Percentiles rank a stretch among this genome's conserved stretches.
Evolutionary conservation across 2,329 filamentous ascomycete species (phyloP).

Genomic region (Aspergillus sergii): DNA sequence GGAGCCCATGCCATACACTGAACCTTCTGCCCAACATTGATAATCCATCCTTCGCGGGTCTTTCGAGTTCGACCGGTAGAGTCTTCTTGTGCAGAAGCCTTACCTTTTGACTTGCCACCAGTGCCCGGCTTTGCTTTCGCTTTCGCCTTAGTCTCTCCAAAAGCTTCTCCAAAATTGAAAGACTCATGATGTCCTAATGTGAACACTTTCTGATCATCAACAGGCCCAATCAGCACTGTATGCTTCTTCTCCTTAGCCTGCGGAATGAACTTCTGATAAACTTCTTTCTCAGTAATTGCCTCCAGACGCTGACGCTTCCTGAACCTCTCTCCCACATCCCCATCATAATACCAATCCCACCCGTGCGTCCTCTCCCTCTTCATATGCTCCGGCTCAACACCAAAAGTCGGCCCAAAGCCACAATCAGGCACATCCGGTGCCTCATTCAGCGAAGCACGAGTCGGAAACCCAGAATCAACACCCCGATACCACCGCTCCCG

Average conservation of each 20-base stretch:
- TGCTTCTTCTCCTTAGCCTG: conserved; percentile 32
- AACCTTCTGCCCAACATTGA: conserved; percentile 59
- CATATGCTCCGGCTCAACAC: conserved; percentile 43
- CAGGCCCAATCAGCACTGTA: conserved; percentile 55
- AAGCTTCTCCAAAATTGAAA: conserved; percentile 51
- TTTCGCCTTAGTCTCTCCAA: conserved; percentile 29
- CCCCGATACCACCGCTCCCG: conserved; percentile 53
- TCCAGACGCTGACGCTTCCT: conserved; percentile 43
- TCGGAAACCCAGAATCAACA: conserved; percentile 55
- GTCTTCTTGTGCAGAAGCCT: conserved; percentile 2
- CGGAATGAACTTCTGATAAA: conserved; percentile 46
- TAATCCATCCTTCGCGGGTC: conserved; percentile 53
- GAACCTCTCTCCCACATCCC: conserved; percentile 46
- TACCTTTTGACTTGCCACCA: background rate
- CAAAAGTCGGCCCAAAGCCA: conserved; percentile 48
- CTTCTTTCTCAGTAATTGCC: conserved; percentile 40
- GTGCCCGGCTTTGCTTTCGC: conserved; percentile 15
- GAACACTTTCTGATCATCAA: conserved; percentile 47
- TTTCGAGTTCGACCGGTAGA: conserved; percentile 21
- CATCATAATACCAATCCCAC: conserved; percentile 58
- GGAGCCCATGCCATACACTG: conserved; percentile 55
- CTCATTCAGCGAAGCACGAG: conserved; percentile 40
- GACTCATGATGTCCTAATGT: conserved; percentile 44
- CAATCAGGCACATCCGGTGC: conserved; percentile 33
- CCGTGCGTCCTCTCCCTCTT: conserved; percentile 49